Base-by-base conservation (phyloP, 805 yeast species). In the Millerago galiae region DNA sequence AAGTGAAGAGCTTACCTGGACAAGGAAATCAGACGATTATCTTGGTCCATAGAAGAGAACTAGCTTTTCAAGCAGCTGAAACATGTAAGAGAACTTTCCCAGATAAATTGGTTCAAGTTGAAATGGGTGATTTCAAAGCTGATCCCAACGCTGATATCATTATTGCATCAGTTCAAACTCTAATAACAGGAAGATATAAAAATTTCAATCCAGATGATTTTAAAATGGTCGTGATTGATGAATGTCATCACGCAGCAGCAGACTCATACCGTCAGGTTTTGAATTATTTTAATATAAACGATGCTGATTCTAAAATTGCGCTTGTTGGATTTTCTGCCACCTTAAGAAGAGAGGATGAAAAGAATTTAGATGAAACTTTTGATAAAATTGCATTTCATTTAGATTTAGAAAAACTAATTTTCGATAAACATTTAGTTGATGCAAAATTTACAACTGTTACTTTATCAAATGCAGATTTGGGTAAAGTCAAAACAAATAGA, bases 291-390 rank as follows among this genome's bases (percentile, higher is more conserved):
- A 51, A 51, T 0, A 38, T 49, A 3, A 21, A 17, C 8, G 50
- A 63, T 0, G 7, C 28, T 12, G 24, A 15, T 3, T 35, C 44
- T 6, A 62, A 63, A 0, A 68, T 81, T 2, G 74, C 78, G 2
- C 75, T 87, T 0, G 67, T 87, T 13, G 97, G 98, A 2, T 87
- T 91, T 51, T 82, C 95, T 12, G 98, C 97, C 0, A 90, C 98
- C 0, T 61, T 90, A 56, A 79, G 77, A 52, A 63, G 98, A 43
- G 75, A 76, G n/a, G 98, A 90, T 59, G 77, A 75, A 5, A 65
- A 69, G 41, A 70, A 81, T 0, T 61, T 91, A 35, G 72, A 75
- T 11, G 53, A 62, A 15, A 76, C 77, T 0, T 78, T 88, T 60
- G 91, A 90, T 51, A 72, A 83, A 44, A 74, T 90, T 24, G 90